These are phyloP conservation scores for Drechslerella dactyloides DNA, from an alignment of 2,329 filamentous ascomycete genomes.

Conservation along the genomic window DNA sequence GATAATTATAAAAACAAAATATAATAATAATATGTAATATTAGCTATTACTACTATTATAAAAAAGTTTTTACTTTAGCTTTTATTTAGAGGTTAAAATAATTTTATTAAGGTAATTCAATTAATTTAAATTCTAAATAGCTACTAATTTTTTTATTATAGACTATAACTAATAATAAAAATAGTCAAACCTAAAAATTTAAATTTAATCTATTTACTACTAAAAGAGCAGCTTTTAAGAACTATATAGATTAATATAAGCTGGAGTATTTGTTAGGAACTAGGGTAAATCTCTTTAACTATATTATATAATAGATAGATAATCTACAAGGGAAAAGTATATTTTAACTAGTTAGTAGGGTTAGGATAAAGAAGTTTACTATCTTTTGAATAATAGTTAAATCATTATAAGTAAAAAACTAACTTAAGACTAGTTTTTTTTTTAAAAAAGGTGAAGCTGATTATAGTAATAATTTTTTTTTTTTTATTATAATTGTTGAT, in stretches of 20 bases:
- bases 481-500: slow-evolving; percentile 21
- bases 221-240: slow-evolving; percentile 52
- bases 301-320: slow-evolving; percentile 47
- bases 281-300: slow-evolving; percentile 52
- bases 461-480: slow-evolving; percentile 1
- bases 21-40: too few relatives aligned
- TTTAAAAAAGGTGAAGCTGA: slow-evolving; percentile 45
- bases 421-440: slow-evolving; percentile 52
- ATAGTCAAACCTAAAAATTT: not conserved
- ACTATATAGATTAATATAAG: slow-evolving; percentile 49
- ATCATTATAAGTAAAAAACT: slow-evolving; percentile 16
- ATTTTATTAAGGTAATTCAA: not conserved
- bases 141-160: not conserved
- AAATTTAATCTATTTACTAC: slow-evolving; percentile 24
- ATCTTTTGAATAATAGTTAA: slow-evolving; percentile 34
- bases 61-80: not conserved
- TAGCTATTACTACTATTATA: not conserved
- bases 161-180: not conserved
- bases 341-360: slow-evolving; percentile 58
- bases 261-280: slow-evolving; percentile 52
- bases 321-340: slow-evolving; percentile 46
- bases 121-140: too few relatives aligned
- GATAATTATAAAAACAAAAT: too few relatives aligned
- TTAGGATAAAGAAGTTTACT: slow-evolving; percentile 47
- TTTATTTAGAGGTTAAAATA: not conserved